Evolutionary conservation across 345 rosid genomes (phyloP), one percentile per base, ranked within the genome.

Genomic region (Citrus maxima): DNA sequence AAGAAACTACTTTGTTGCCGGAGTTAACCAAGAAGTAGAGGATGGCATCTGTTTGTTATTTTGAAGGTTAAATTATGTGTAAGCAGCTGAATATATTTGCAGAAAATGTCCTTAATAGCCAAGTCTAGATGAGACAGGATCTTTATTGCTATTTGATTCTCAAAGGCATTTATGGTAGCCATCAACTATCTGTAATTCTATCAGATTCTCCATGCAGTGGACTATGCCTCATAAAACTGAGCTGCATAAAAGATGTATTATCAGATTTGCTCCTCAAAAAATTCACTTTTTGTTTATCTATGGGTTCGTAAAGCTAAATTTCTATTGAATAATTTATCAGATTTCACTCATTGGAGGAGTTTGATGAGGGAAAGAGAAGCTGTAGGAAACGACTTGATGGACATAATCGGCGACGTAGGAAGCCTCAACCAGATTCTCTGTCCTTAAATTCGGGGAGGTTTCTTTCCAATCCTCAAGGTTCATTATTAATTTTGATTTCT

Each of bases 311-410:
- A 46, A 13, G 51, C 51, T 13, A 46, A 46, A 38, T 74, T 74
- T 65, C 51, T 66, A 30, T 38, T 77, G 40, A 19, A 59, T 38
- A 24, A 63, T 71, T 55, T 62, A 22, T 59, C 60, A 92, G 94
- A 90, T 92, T 92, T 81, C 94, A 92, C 86, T 88, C 93, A 5
- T 82, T 90, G 77, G 87, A n/a, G 72, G 97, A 92, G 78, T 92
- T 92, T 72, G 94, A 92, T 72, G 93, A 89, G 25, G 93, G 88
- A 67, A 92, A 92, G 78, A 80, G 97, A 80, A 92, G 97, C 90
- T 92, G 94, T 83, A 86, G 97, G 70, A 92, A 89, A 75, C 88
- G 94, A 24, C 97, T 92, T 12, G 97, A 92, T 69, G 94, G 94
- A 25, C 97, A 92, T 79, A 92, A 92, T 82, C 74, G 92, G 34